Base-by-base conservation (phyloP, 495 filamentous ascomycete genomes). In the Penicillium nucicola region DNA sequence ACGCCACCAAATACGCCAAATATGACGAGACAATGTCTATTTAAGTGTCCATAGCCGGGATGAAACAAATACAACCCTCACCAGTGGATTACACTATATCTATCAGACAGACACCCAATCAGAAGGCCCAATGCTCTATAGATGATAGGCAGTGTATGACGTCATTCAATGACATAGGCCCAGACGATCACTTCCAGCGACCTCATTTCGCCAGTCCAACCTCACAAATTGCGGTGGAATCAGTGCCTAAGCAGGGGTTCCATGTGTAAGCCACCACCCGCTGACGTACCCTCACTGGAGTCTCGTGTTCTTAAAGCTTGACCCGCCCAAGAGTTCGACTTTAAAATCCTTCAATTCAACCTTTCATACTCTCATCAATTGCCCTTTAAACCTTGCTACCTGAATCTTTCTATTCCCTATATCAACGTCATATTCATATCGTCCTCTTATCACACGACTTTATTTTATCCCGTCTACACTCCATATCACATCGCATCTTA, bases 131-230 rank as follows among this genome's bases (percentile, higher is more conserved):
- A 28, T 28, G 25, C 6, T 28, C 25, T 28, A 28, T 28, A 28
- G 25, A 28, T 46, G 44, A 38, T n/a, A 46, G 0, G 15, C 10
- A 30, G 13, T 45, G 0, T 5, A n/a, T 46, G 44, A 46, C 33
- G 44, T 46, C 44, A 46, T 5, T 5, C 14, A 25, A 46, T 46
- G 44, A 46, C 44, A 46, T 46, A 46, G 33, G 33, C 44, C 33
- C 22, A 33, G 42, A 42, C 40, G 38, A 52, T 47, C 35, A 31
- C 22, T 20, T 30, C n/a, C 6, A 35, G 20, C 20, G 28, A 20
- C 17, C 30, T 22, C 7, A 35, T n/a, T 46, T 14, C 22, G 28
- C 15, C 33, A 12, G 6, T 35, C 13, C n/a, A 30, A 4, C 28
- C 19, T 46, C 44, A 33, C 43, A 35, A 45, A 32, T 36, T 17